Conservation (phyloP, 2,329 filamentous ascomycete species). For the Domatiomyces catenatus region DNA sequence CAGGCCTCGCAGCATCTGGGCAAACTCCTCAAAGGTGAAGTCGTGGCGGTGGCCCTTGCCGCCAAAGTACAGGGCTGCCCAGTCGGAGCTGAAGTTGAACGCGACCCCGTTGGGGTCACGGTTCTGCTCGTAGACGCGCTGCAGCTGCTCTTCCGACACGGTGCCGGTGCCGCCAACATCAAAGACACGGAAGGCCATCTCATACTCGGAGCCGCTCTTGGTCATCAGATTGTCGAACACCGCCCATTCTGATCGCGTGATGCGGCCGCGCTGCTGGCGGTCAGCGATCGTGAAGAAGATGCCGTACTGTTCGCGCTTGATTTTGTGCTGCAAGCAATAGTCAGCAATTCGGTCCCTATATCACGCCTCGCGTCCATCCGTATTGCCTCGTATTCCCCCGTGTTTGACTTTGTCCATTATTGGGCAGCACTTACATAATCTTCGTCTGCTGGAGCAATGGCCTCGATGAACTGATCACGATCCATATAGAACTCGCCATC, state of each 20-base stretch:
- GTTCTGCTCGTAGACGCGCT: conserved; percentile 71
- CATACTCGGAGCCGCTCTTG: conserved; percentile 83
- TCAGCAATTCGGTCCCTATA: not conserved
- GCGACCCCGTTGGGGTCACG: conserved; percentile 73
- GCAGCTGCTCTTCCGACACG: conserved; percentile 82
- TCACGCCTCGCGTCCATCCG: not conserved
- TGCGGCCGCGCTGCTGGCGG: conserved; percentile 53
- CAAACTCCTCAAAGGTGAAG: conserved; percentile 91
- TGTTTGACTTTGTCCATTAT: not conserved
- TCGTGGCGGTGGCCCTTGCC: conserved; percentile 73
- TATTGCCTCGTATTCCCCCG: not conserved
- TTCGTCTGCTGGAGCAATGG: conserved; percentile 70
- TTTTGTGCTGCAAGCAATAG: conserved; percentile 68
- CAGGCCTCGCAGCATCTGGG: conserved; percentile 90
- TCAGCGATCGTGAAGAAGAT: conserved; percentile 90
- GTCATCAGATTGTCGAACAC: conserved; percentile 89
- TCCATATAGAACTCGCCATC: conserved; percentile 67
- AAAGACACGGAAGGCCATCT: conserved; percentile 94
- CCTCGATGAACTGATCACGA: conserved; percentile 75
- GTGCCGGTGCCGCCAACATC: conserved; percentile 68
- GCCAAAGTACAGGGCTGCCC: conserved; percentile 88
- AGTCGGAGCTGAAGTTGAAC: conserved; percentile 94
- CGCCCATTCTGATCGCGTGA: conserved; percentile 74
- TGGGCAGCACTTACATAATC: conserved; percentile 62
- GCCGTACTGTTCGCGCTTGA: conserved; percentile 86